Base-by-base conservation (phyloP, 805 yeast species). In the Teunomyces stri region DNA sequence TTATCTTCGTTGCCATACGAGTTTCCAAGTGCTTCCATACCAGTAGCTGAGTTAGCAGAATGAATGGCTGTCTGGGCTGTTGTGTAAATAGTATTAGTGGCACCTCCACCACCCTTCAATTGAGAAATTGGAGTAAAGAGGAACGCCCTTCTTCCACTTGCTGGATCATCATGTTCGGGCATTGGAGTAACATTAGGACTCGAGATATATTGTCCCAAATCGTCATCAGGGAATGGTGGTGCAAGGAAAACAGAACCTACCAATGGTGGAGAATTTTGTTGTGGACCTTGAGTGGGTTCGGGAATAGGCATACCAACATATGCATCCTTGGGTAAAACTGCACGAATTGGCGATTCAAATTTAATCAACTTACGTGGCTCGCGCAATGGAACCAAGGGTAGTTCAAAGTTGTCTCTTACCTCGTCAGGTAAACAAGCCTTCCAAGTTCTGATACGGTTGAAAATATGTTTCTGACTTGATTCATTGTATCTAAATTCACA, bases 361-460 rank as follows among this genome's bases (percentile, higher is more conserved):
- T 85, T 84, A 60, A 83, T 83, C 62, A 87, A 75, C 54, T 80
- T 79, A 59, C 91, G 77, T 45, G 87, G 80, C 49, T 81, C 82
- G 46, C 61, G 67, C 43, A 92, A 76, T 6, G 92, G 90, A 33
- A 81, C 80, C 18, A 87, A 82, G 29, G 87, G 86, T 48, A 70
- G 74, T 59, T 91, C 97, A 58, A 88, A 92, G 46, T 75, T 73
- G 53, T 87, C 90, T 58, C 98, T 82, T 42, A 92, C 87, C 66
- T 92, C 98, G 66, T 94, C 98, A 0, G 99, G 99, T 55, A 94
- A 76, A 73, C 98, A 94, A 5, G 97, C 97, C 67, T 89, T 92
- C 99, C 99, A 94, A 2, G 99, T 92, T 61, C 98, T 80, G 59
- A 94, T 94, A 62, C 92, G 87, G 68, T 92, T 94, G 75, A 94